Percentiles rank a stretch among this genome's conserved stretches.
Evolutionary conservation across 306 rosid species (phyloP).

Genomic region (Prosopis cineraria): DNA sequence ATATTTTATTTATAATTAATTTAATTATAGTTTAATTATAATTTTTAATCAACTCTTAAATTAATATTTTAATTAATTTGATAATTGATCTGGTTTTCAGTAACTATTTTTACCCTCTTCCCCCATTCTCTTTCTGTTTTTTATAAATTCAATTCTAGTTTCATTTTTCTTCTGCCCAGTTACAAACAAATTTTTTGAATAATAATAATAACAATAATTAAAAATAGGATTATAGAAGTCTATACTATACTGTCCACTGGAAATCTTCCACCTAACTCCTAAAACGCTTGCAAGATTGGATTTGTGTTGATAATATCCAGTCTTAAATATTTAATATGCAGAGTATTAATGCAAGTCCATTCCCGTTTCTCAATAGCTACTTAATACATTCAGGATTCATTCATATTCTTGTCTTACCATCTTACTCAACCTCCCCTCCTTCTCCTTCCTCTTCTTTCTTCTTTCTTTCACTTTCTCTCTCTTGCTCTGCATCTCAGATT

Average conservation of each 20-base stretch:
- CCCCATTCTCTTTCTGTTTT: not conserved
- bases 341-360: constrained; percentile 28
- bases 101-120: not conserved
- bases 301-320: constrained; percentile 13
- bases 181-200: not conserved
- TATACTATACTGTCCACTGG: constrained; percentile 10
- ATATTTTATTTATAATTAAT: too few species aligned
- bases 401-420: constrained; percentile 73
- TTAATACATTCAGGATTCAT: not conserved
- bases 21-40: too few species aligned
- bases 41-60: too few species aligned
- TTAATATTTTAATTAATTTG: too few species aligned
- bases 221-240: not conserved
- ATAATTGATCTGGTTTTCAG: too few species aligned
- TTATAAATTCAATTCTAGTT: not conserved
- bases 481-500: constrained; percentile 39
- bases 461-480: constrained; percentile 1
- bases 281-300: constrained; percentile 6
- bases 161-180: not conserved
- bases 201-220: not conserved
- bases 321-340: not conserved
- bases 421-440: constrained; percentile 54
- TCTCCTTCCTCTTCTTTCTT: constrained; percentile 16
- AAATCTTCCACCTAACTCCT: constrained; percentile 17
- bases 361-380: constrained; percentile 9